Conservation (phyloP, 2,329 filamentous ascomycete genomes). For the Dendrostoma leiphaemia region DNA sequence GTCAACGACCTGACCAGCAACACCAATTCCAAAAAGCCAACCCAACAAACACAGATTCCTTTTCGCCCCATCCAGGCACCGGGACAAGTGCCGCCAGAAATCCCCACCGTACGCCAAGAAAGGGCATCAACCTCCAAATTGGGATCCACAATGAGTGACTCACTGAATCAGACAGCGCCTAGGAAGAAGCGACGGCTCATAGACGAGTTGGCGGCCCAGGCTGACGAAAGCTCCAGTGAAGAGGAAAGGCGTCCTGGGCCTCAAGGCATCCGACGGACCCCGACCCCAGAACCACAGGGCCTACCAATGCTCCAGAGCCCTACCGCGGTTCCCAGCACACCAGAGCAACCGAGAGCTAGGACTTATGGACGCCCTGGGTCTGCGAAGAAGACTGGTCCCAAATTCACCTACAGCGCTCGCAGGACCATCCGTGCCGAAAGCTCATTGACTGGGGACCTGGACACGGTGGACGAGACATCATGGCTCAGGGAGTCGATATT, state of each 20-base stretch:
- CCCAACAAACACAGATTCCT: slow-evolving; percentile 18
- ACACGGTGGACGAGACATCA: slow-evolving; percentile 19
- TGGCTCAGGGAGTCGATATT: slow-evolving; percentile 24
- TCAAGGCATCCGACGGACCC: slow-evolving; percentile 16
- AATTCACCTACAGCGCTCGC: slow-evolving; percentile 37
- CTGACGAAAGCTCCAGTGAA: slow-evolving; percentile 31
- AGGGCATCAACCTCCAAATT: slow-evolving; percentile 11
- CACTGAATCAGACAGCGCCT: slow-evolving; percentile 12
- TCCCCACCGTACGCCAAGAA: slow-evolving; percentile 14
- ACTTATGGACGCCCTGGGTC: slow-evolving; percentile 22
- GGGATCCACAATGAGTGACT: slow-evolving; percentile 6
- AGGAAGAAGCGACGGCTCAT: slow-evolving; percentile 34
- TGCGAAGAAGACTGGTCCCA: slow-evolving; percentile 31
- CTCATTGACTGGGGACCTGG: slow-evolving; percentile 8
- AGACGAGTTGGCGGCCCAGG: slow-evolving; percentile 41
- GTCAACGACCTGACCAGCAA: slow-evolving; percentile 11
- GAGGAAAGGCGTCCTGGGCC: slow-evolving; percentile 15
- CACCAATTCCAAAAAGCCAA: slow-evolving; percentile 8
- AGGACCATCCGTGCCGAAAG: slow-evolving; percentile 31
- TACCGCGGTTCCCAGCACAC: slow-evolving; percentile 23
- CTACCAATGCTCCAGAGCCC: slow-evolving; percentile 6
- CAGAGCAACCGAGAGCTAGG: slow-evolving; percentile 20
- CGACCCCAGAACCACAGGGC: slow-evolving; percentile 16
- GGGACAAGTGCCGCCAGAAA: slow-evolving; percentile 4
- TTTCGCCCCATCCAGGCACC: slow-evolving; percentile 12